Conservation (phyloP, 2,329 filamentous ascomycete species). For the Clarireedia paspali region DNA sequence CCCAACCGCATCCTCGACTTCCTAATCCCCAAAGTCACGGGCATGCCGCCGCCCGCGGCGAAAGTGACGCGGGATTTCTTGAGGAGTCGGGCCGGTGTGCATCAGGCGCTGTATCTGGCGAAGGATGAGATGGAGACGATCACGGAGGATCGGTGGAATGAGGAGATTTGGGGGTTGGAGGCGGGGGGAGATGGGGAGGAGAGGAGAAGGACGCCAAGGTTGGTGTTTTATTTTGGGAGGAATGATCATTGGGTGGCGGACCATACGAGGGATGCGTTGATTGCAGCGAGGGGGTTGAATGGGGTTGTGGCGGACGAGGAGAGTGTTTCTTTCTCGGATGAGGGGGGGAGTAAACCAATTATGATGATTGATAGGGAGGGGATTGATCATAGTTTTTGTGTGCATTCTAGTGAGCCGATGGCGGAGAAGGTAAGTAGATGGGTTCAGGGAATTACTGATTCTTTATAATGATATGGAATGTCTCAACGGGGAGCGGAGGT, state of each 20-base stretch:
- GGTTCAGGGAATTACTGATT: constrained; percentile 22
- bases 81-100: constrained; percentile 48
- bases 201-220: constrained; percentile 35
- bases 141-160: constrained; percentile 49
- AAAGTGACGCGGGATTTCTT: constrained; percentile 46
- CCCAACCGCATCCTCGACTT: constrained; percentile 35
- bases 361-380: constrained; percentile 43
- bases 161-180: constrained; percentile 48
- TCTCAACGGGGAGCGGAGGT: too few species aligned
- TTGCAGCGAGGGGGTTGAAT: constrained; percentile 34
- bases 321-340: neutral
- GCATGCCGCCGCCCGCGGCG: constrained; percentile 42
- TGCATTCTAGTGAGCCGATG: constrained; percentile 41
- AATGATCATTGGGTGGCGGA: constrained; percentile 57
- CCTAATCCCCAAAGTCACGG: constrained; percentile 37
- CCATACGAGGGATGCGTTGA: constrained; percentile 47
- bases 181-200: constrained; percentile 27
- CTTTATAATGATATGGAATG: neutral
- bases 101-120: constrained; percentile 50
- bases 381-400: constrained; percentile 55
- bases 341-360: neutral
- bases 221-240: constrained; percentile 53
- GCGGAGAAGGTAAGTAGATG: constrained; percentile 39
- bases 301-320: constrained; percentile 36
- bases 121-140: constrained; percentile 54